Percentiles rank a stretch among this genome's conserved stretches.
Evolutionary conservation across 768 basidiomycete genomes (phyloP).

Genomic region (Pseudohyphozyma bogoriensis): DNA sequence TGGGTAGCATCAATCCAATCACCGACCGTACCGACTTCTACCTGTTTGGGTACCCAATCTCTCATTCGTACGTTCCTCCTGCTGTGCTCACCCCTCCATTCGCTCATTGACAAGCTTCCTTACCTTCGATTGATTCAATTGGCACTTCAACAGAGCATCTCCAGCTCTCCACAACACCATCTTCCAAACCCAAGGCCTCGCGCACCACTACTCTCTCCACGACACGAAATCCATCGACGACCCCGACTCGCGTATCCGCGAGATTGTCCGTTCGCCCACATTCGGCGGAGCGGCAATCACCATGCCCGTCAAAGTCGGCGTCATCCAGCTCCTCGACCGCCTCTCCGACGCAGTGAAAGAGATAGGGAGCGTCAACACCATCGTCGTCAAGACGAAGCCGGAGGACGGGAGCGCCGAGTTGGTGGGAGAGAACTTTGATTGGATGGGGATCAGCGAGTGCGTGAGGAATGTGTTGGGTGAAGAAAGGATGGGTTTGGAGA

Average conservation of each 20-base stretch:
- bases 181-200: conserved; percentile 10
- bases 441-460: too few species aligned
- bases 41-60: conserved; percentile 30
- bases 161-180: conserved; percentile 28
- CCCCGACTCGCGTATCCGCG: background rate
- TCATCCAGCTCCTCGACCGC: conserved; percentile 22
- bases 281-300: conserved; percentile 25
- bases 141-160: conserved; percentile 22
- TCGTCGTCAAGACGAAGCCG: conserved; percentile 10
- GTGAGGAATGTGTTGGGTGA: conserved; percentile 13
- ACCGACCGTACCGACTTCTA: too few species aligned
- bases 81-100: background rate
- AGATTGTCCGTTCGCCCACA: background rate
- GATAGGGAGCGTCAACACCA: conserved; percentile 30
- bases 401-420: conserved; percentile 3
- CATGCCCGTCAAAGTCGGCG: conserved; percentile 33
- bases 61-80: conserved; percentile 2
- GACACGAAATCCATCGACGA: conserved; percentile 3
- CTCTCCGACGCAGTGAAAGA: conserved; percentile 21
- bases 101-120: background rate
- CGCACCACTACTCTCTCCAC: conserved; percentile 14
- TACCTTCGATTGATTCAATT: too few species aligned
- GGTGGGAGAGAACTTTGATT: conserved; percentile 30
- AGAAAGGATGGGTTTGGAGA: too few species aligned
- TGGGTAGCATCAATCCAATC: too few species aligned